Evolutionary conservation across 129 eudicot species (phyloP), one percentile per base, ranked within the genome.

Genomic region (Centella asiatica): DNA sequence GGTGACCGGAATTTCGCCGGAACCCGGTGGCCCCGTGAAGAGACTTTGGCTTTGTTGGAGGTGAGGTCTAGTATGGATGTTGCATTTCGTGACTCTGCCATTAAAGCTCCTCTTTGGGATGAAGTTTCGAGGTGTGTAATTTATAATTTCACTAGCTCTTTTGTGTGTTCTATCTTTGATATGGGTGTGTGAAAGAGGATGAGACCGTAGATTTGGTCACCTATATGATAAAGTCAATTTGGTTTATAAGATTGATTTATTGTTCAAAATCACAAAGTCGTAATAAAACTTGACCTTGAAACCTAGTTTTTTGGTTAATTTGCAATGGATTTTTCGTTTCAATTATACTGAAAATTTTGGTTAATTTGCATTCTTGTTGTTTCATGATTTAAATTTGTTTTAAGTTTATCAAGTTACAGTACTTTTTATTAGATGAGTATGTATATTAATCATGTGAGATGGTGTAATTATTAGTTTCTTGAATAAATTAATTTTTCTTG

Each of bases 21-120:
- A 13, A 70, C 62, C 32, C 73, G 79, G 65, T 82, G 88, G 88
- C 84, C 88, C 0, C 74, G 64, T n/a, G 73, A 78, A 17, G 88
- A 82, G 46, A 82, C 88, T 63, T 52, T 78, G 42, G 79, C 81
- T 65, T 66, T 82, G 74, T 60, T 82, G 44, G 66, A 75, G 55
- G 64, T 78, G 62, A 78, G 88, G 75, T 69, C 81, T 13, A 76
- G 73, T 0, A 74, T 82, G 84, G 84, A 82, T 57, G 44, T 15
- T 60, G 66, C 71, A 11, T 82, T 75, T 65, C 72, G 74, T 15
- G 81, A 75, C 45, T 53, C 84, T 23, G 33, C 57, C 19, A 26
- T 29, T 52, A 78, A 82, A 68, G 68, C 73, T 47, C 84, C 80
- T 68, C 88, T 82, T 13, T 82, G 88, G 88, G 76, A 82, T 50